Base-by-base conservation (phyloP, 768 basidiomycete genomes). In the Mycena indigotica region DNA sequence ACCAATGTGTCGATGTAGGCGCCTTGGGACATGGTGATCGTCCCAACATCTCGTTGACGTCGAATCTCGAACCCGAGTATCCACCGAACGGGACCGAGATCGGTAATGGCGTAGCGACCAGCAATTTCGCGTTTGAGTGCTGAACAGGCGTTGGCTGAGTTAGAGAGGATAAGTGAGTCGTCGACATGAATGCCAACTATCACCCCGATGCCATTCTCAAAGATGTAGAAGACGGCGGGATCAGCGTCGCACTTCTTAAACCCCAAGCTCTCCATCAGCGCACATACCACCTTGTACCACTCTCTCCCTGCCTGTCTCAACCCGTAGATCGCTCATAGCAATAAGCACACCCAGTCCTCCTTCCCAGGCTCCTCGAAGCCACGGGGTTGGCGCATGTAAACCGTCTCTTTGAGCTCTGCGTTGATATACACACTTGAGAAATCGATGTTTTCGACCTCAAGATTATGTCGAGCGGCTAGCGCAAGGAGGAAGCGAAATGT, bases 41-140 rank as follows among this genome's bases (percentile, higher is more conserved):
- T 57, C 0, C 50, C 25, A 0, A 29, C 49, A 2, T 4, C 21
- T 2, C 50, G 56, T 24, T 61, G 40, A 1, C 57, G 44, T 2
- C 30, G 32, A n/a, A 73, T 64, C 24, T 65, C 60, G 4, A 73
- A 65, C 3, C 71, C 67, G 0, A 74, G 49, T 0, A 72, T 58
- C 26, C 64, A 61, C 19, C 46, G 60, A 13, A 65, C 58, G 1
- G 65, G 52, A n/a, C 70, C 68, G 1, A 71, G 52, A 39, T 69
- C 67, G 2, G 52, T 67, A n/a, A 72, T 54, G 1, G 62, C 58
- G 26, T n/a, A n/a, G n/a, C n/a, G n/a, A n/a, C n/a, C n/a, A n/a
- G n/a, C n/a, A n/a, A n/a, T n/a, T n/a, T n/a, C n/a, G n/a, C n/a
- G n/a, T n/a, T n/a, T n/a, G n/a, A n/a, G n/a, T n/a, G n/a, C n/a